These are phyloP conservation scores for Penicillium sp. DNA, from an alignment of 2,329 filamentous ascomycete genomes.

Conservation along the genomic window DNA sequence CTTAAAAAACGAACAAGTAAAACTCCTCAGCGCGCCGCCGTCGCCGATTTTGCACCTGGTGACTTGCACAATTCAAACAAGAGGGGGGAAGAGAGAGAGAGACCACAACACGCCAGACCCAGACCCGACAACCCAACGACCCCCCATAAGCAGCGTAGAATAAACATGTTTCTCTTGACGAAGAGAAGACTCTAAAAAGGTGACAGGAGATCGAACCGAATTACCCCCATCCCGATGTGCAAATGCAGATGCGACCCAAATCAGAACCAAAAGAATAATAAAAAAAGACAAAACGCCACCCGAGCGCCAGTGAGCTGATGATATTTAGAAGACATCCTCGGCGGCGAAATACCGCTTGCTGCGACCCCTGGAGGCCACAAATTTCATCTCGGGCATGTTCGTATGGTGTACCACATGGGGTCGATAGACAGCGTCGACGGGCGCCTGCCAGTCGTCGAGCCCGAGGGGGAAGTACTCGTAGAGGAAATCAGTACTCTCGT, in stretches of 20 bases:
- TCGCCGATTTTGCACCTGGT: conserved; percentile 13
- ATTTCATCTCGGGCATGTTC: conserved; percentile 66
- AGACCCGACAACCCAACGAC: neutral
- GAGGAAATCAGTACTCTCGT: conserved; percentile 74
- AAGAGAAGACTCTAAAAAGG: conserved; percentile 11
- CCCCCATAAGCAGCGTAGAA: neutral
- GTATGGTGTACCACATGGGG: conserved; percentile 94
- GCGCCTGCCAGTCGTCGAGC: conserved; percentile 87
- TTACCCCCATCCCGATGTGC: conserved; percentile 9
- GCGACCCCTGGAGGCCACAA: conserved; percentile 63
- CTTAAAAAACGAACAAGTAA: neutral
- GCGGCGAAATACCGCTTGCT: conserved; percentile 71
- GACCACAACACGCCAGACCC: neutral
- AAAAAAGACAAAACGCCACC: conserved; percentile 6
- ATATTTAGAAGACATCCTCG: conserved; percentile 46
- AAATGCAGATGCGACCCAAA: conserved; percentile 21
- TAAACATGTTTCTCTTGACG: neutral
- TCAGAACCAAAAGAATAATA: neutral
- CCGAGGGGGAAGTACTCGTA: conserved; percentile 95
- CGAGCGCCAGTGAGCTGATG: conserved; percentile 5
- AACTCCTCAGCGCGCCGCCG: conserved; percentile 14
- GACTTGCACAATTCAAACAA: conserved; percentile 5
- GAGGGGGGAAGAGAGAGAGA: conserved; percentile 3
- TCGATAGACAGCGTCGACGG: conserved; percentile 83
- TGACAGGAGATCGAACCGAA: conserved; percentile 6